Conservation (phyloP, 495 filamentous ascomycete genomes). For the Annulohypoxylon nitens region DNA sequence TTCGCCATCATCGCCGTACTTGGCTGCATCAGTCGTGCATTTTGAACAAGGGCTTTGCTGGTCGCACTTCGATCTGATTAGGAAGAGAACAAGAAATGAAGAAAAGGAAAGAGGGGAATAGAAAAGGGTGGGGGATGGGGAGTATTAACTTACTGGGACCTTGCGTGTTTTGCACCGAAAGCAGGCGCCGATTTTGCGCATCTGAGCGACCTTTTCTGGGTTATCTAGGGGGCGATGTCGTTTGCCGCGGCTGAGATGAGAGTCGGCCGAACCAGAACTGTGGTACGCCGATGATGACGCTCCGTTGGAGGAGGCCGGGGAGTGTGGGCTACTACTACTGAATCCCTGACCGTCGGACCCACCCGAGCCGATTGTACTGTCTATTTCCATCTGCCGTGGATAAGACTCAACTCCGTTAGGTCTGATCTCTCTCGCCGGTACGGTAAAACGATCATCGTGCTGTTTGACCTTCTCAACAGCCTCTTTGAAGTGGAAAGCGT, state of each 20-base stretch:
- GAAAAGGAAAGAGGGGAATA: background rate
- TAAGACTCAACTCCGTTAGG: slow-evolving; percentile 50
- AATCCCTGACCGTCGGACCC: slow-evolving; percentile 38
- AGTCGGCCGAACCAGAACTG: slow-evolving; percentile 36
- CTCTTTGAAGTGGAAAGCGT: slow-evolving; percentile 51
- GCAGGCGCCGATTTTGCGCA: slow-evolving; percentile 52
- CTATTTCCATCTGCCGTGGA: slow-evolving; percentile 52
- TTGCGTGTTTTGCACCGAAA: slow-evolving; percentile 52
- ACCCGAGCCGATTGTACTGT: slow-evolving; percentile 43
- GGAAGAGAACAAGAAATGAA: slow-evolving; percentile 18
- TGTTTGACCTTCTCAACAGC: slow-evolving; percentile 50
- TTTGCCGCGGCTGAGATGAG: slow-evolving; percentile 48
- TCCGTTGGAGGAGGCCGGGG: slow-evolving; percentile 43
- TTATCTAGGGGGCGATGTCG: slow-evolving; percentile 49
- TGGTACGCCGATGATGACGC: slow-evolving; percentile 32
- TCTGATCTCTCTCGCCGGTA: slow-evolving; percentile 50
- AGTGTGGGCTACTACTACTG: slow-evolving; percentile 38
- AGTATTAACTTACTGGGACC: slow-evolving; percentile 46
- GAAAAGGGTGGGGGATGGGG: background rate
- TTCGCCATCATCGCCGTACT: slow-evolving; percentile 44
- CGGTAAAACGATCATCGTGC: slow-evolving; percentile 53
- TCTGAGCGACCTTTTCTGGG: slow-evolving; percentile 51
- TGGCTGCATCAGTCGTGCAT: slow-evolving; percentile 48
- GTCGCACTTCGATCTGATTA: slow-evolving; percentile 50
- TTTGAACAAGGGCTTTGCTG: slow-evolving; percentile 48